Conservation (phyloP, 2,329 filamentous ascomycete genomes). For the Penicillium sclerotigenum region DNA sequence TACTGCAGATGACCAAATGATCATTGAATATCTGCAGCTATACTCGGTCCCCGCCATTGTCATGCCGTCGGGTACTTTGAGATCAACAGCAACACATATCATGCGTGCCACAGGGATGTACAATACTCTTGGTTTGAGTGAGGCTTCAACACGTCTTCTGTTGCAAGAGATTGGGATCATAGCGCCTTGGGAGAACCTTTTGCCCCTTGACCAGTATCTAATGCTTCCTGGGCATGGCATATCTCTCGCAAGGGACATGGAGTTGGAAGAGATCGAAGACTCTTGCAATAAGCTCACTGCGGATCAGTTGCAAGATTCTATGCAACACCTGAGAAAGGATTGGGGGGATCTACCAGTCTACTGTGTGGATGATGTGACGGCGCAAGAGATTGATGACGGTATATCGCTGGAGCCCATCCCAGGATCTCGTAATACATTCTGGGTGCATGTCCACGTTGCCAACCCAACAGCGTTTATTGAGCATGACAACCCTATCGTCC, state of each 20-base stretch:
- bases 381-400: conserved; percentile 62
- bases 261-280: conserved; percentile 31
- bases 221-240: conserved; percentile 49
- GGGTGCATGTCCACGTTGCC: conserved; percentile 62
- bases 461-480: conserved; percentile 62
- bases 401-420: conserved; percentile 55
- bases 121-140: conserved; percentile 38
- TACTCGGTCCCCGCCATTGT: conserved; percentile 47
- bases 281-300: conserved; percentile 25
- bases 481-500: conserved; percentile 50
- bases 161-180: conserved; percentile 61
- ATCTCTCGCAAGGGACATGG: conserved; percentile 29
- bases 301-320: conserved; percentile 48
- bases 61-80: conserved; percentile 40
- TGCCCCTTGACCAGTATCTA: conserved; percentile 51
- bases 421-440: conserved; percentile 47
- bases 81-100: conserved; percentile 53
- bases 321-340: conserved; percentile 56
- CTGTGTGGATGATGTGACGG: conserved; percentile 55
- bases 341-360: conserved; percentile 58
- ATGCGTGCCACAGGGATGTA: conserved; percentile 58
- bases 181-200: conserved; percentile 56
- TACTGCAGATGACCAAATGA: conserved; percentile 48
- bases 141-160: conserved; percentile 48
- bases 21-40: conserved; percentile 56